These are phyloP conservation scores for Naumovozyma dairenensis DNA, from an alignment of 805 yeast genomes.

Conservation along the genomic window DNA sequence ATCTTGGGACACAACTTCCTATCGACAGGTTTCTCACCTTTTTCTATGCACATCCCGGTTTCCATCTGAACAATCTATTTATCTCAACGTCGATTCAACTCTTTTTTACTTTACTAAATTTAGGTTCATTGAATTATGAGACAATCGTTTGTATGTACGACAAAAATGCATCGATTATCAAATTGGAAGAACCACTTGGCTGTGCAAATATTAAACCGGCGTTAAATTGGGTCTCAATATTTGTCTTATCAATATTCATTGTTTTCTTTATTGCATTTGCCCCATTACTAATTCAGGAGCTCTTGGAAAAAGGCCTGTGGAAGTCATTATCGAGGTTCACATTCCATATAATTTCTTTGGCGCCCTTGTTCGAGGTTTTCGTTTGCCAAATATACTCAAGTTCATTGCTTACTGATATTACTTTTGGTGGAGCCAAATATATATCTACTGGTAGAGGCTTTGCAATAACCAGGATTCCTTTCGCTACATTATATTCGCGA, in stretches of 20 bases:
- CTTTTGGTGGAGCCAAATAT: slow-evolving; percentile 87
- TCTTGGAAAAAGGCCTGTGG: slow-evolving; percentile 76
- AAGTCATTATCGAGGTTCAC: slow-evolving; percentile 60
- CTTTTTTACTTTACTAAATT: slow-evolving; percentile 70
- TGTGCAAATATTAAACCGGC: slow-evolving; percentile 82
- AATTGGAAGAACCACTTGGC: slow-evolving; percentile 65
- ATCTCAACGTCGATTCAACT: slow-evolving; percentile 80
- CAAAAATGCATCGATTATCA: slow-evolving; percentile 60
- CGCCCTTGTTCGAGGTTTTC: slow-evolving; percentile 91
- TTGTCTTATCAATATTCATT: slow-evolving; percentile 80
- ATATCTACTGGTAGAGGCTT: slow-evolving; percentile 91
- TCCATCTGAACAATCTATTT: slow-evolving; percentile 83
- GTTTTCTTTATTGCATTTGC: slow-evolving; percentile 88
- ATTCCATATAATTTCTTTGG: slow-evolving; percentile 70
- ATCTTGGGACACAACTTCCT: slow-evolving; percentile 81
- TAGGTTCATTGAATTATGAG: slow-evolving; percentile 72
- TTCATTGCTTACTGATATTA: slow-evolving; percentile 61
- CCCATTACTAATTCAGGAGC: slow-evolving; percentile 79
- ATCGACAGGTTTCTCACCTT: slow-evolving; percentile 84
- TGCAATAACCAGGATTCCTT: slow-evolving; percentile 74
- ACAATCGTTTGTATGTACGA: slow-evolving; percentile 59
- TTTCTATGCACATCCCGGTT: slow-evolving; percentile 95
- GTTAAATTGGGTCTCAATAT: slow-evolving; percentile 81
- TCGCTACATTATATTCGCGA: slow-evolving; percentile 60
- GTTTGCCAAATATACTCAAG: slow-evolving; percentile 88